A percentile compares a stretch with the other conserved stretches of the same genome.
phyloP scores from a whole-genome alignment of 352 stramenopile genomes.

The Globisporangium perplexum region DNA sequence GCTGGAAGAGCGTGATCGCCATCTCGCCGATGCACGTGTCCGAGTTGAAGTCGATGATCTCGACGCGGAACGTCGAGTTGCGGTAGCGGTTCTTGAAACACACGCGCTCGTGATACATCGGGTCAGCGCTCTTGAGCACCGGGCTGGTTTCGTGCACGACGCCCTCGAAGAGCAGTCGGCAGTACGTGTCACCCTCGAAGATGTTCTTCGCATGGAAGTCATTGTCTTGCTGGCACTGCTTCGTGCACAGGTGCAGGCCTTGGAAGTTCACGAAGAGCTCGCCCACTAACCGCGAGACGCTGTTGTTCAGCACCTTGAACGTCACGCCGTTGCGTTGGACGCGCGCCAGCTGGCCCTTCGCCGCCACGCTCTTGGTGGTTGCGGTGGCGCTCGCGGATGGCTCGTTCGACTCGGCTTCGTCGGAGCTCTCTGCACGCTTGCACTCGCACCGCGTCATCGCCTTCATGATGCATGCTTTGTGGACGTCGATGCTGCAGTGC shows the following conservation, averaged over 20 bases:
- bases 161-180: constrained; percentile 58
- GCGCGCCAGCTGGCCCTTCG: constrained; percentile 7
- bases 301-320: constrained; percentile 49
- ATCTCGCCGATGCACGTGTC: constrained; percentile 68
- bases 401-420: constrained; percentile 1
- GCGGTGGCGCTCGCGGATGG: background rate
- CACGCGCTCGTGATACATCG: constrained; percentile 81
- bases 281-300: constrained; percentile 30
- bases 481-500: constrained; percentile 70
- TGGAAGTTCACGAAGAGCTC: constrained; percentile 75
- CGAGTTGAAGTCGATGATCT: constrained; percentile 83
- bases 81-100: constrained; percentile 64
- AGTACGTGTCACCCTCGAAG: constrained; percentile 85
- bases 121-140: constrained; percentile 81
- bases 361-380: constrained; percentile 1
- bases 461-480: constrained; percentile 87
- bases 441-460: constrained; percentile 75
- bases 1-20: constrained; percentile 66
- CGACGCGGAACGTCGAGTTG: constrained; percentile 55
- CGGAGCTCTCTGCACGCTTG: constrained; percentile 9
- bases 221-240: constrained; percentile 56
- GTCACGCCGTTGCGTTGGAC: constrained; percentile 17
- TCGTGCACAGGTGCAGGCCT: constrained; percentile 76
- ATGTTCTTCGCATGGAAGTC: constrained; percentile 83
- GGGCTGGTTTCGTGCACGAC: constrained; percentile 74